These are phyloP conservation scores for Sutorius eximius DNA, from an alignment of 1,284 basidiomycete species.

Conservation along the genomic window DNA sequence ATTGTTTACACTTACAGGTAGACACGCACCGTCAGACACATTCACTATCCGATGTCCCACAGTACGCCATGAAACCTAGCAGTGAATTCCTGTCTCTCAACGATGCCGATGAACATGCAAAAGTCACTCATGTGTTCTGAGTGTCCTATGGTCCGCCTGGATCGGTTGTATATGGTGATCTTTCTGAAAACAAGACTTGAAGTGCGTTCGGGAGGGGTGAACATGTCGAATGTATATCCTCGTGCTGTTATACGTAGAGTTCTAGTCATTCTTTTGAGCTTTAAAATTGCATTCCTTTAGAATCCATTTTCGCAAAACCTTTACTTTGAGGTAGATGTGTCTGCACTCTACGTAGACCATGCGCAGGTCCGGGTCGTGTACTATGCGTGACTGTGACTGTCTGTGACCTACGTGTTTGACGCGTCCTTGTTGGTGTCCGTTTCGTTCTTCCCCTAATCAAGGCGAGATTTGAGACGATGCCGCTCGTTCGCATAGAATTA, in stretches of 20 bases:
- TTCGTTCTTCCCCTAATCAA: conserved; percentile 22
- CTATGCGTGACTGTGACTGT: conserved; percentile 15
- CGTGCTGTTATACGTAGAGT: conserved; percentile 4
- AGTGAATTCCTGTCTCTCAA: conserved; percentile 30
- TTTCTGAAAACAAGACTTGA: neutral
- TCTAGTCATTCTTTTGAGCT: conserved; percentile 13
- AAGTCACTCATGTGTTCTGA: conserved; percentile 21
- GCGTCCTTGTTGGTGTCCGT: conserved; percentile 24
- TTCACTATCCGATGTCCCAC: conserved; percentile 27
- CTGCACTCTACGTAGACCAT: too few species aligned
- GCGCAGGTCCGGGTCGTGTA: neutral
- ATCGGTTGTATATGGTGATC: neutral
- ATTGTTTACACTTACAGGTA: conserved; percentile 26
- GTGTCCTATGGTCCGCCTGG: neutral
- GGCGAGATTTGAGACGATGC: conserved; percentile 47
- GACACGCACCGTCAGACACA: conserved; percentile 37
- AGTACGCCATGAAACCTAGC: conserved; percentile 26
- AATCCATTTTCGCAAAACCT: neutral
- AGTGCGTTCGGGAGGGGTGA: neutral
- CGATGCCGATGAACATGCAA: conserved; percentile 21
- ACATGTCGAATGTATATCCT: neutral
- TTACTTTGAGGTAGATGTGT: too few species aligned
- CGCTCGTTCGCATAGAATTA: conserved; percentile 78
- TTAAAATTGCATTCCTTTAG: conserved; percentile 4
- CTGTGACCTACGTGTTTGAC: conserved; percentile 28